These are phyloP conservation scores for Anacardium occidentale DNA, from an alignment of 345 rosid genomes.

Conservation along the genomic window DNA sequence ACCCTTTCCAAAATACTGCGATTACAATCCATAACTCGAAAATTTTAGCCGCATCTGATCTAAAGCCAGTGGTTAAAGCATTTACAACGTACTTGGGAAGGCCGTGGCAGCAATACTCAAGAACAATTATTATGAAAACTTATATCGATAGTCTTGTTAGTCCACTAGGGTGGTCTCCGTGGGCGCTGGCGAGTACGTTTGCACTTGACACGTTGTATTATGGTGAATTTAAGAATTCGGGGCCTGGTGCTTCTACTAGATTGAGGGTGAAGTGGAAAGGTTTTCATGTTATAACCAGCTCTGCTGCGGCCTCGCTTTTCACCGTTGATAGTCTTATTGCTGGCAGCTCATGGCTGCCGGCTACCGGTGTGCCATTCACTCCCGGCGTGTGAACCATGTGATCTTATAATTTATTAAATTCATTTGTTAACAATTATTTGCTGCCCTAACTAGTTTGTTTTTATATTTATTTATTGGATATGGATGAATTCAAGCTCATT, in stretches of 20 bases:
- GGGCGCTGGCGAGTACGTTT: constrained; percentile 42
- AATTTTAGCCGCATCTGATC: constrained; percentile 57
- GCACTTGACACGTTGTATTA: constrained; percentile 62
- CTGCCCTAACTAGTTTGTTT: no score
- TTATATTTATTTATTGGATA: no score
- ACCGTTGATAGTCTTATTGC: constrained; percentile 52
- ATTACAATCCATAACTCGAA: constrained; percentile 65
- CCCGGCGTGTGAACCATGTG: constrained; percentile 44
- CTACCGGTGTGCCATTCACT: constrained; percentile 55
- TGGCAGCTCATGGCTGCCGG: constrained; percentile 61
- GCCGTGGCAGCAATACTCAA: constrained; percentile 74
- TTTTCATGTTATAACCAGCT: constrained; percentile 49
- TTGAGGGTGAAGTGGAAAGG: constrained; percentile 71
- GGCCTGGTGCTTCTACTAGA: constrained; percentile 58
- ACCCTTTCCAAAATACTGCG: constrained; percentile 74
- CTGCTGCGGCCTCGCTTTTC: constrained; percentile 46
- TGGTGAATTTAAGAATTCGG: constrained; percentile 66
- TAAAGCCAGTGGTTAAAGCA: constrained; percentile 41
- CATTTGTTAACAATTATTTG: not conserved
- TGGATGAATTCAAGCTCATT: no score
- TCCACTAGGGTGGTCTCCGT: constrained; percentile 69
- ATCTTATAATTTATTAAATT: constrained; percentile 9
- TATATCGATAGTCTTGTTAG: constrained; percentile 46
- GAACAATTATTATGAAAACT: constrained; percentile 52
- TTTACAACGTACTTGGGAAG: constrained; percentile 63